Conservation (phyloP, 2,329 filamentous ascomycete genomes). For the Lachnellula cervina region DNA sequence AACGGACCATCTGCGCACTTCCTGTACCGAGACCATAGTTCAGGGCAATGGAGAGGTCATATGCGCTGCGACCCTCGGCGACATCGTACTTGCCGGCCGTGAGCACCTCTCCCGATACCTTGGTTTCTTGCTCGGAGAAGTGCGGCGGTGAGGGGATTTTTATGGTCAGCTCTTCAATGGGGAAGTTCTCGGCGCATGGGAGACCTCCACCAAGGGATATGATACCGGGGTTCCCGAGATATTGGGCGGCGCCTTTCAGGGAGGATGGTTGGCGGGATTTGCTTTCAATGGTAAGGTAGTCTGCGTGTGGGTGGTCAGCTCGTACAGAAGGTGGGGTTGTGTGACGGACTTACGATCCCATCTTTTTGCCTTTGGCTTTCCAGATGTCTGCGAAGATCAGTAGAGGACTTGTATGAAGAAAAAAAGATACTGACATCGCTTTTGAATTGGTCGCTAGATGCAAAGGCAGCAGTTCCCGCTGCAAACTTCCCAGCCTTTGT, state of each 20-base stretch:
- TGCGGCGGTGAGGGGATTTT: constrained; percentile 65
- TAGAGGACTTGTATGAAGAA: constrained; percentile 3
- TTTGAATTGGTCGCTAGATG: constrained; percentile 81
- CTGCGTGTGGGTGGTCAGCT: constrained; percentile 16
- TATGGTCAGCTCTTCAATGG: constrained; percentile 73
- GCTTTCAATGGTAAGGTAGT: constrained; percentile 59
- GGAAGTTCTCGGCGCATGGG: constrained; percentile 86
- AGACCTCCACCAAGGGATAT: constrained; percentile 92
- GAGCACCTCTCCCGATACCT: constrained; percentile 54
- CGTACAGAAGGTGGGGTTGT: constrained; percentile 6
- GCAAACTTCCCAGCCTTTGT: constrained; percentile 67
- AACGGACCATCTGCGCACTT: constrained; percentile 80
- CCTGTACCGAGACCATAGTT: constrained; percentile 92
- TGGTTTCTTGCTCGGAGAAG: constrained; percentile 66
- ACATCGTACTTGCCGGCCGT: constrained; percentile 81
- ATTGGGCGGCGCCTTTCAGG: constrained; percentile 78
- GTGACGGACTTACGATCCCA: constrained; percentile 69
- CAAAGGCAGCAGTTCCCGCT: constrained; percentile 70
- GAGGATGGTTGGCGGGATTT: constrained; percentile 58
- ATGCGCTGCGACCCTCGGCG: constrained; percentile 47
- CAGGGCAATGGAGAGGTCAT: constrained; percentile 80
- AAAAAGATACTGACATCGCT: constrained; percentile 48
- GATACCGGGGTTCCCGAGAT: constrained; percentile 72
- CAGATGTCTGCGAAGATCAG: constrained; percentile 37
- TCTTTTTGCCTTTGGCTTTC: constrained; percentile 71